Evolutionary conservation across 2,329 filamentous ascomycete species (phyloP).

Genomic region (Aureobasidium lini): DNA sequence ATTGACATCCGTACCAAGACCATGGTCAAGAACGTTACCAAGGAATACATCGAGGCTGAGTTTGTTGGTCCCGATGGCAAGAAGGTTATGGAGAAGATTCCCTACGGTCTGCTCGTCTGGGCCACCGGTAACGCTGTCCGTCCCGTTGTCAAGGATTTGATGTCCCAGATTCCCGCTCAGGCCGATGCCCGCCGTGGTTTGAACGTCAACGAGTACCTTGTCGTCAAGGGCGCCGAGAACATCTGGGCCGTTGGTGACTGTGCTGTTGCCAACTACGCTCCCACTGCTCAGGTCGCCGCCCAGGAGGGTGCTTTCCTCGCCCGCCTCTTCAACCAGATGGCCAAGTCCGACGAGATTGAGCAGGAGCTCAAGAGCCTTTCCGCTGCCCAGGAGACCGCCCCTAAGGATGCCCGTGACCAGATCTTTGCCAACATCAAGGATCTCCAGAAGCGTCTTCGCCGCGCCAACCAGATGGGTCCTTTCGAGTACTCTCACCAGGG

Average conservation of each 20-base stretch:
- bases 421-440: conserved; percentile 71
- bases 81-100: conserved; percentile 74
- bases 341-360: conserved; percentile 82
- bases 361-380: conserved; percentile 63
- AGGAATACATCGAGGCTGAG: conserved; percentile 88
- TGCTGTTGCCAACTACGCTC: conserved; percentile 93
- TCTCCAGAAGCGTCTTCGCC: conserved; percentile 76
- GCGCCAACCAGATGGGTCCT: conserved; percentile 90
- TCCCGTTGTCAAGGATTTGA: conserved; percentile 82
- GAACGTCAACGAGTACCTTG: conserved; percentile 96
- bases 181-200: conserved; percentile 91
- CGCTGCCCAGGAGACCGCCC: conserved; percentile 53
- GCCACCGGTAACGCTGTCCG: conserved; percentile 94
- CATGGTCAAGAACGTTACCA: conserved; percentile 95
- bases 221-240: conserved; percentile 93
- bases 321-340: conserved; percentile 97
- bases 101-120: conserved; percentile 95
- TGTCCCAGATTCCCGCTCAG: conserved; percentile 85
- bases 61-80: conserved; percentile 71
- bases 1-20: conserved; percentile 98
- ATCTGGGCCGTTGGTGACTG: conserved; percentile 98
- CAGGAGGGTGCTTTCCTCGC: conserved; percentile 96
- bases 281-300: conserved; percentile 90
- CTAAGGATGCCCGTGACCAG: conserved; percentile 50
- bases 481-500: conserved; percentile 99